Base-by-base conservation (phyloP, 208 protist species). In the Leishmania arabica region DNA sequence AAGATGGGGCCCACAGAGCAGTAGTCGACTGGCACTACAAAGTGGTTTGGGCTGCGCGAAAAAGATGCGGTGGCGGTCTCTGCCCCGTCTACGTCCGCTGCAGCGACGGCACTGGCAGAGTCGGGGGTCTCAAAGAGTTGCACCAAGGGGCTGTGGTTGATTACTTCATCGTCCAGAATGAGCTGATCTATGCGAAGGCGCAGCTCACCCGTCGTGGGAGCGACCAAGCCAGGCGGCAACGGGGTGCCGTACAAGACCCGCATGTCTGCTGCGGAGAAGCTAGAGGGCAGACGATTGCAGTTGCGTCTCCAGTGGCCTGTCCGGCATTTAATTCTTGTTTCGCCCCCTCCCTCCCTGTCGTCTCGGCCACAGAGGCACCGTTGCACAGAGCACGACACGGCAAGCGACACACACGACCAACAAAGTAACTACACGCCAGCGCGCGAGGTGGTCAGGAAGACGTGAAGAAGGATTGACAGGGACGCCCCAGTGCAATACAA, bases 101-200 rank as follows among this genome's bases (percentile, higher is more conserved):
- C 53, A 7, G 51, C 17, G 11, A 11, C 47, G 17, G n/a, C 62
- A 19, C 53, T 72, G 5, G 45, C 42, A 1, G 74, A 31, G 51
- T 80, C 69, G 15, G 53, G 31, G 15, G 75, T 40, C 8, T 89
- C 80, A 54, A 85, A 84, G 9, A 90, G 79, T 42, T 84, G 87
- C 31, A 94, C 80, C 15, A 87, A 75, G 4, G 91, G 91, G 79
- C 90, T 92, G 75, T 88, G 80, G 75, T 91, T 91, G 53, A 96
- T 89, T 15, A 84, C 80, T 70, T 92, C 87, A 56, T 95, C 86
- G 51, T 96, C 90, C 2, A 97, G 83, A 27, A 97, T 75, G 47
- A 97, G 79, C 56, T 93, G 92, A 54, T 97, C 94, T 53, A 97
- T 77, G 66, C 94, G 91, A 56, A 97, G 90, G 58, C 91, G 92